Conservation (phyloP, 1,139 yeast species). For the Lodderomyces theae region DNA sequence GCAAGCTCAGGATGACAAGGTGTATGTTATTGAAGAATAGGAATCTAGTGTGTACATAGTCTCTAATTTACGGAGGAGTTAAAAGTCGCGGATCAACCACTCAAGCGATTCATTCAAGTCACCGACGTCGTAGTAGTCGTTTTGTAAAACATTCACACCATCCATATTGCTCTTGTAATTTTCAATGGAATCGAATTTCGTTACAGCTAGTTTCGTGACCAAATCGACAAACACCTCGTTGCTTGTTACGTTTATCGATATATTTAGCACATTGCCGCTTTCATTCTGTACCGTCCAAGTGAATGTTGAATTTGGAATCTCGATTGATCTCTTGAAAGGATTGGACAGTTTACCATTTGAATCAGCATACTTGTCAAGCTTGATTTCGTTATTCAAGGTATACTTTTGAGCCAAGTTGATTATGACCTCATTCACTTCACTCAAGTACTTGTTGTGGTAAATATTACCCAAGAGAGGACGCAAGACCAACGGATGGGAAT, state of each 20-base stretch:
- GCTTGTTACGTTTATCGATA: conserved; percentile 34
- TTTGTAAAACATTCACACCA: conserved; percentile 42
- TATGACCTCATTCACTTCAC: conserved; percentile 41
- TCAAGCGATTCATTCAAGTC: conserved; percentile 66
- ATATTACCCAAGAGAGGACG: conserved; percentile 70
- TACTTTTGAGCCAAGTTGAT: conserved; percentile 25
- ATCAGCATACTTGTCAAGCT: conserved; percentile 23
- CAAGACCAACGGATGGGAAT: conserved; percentile 51
- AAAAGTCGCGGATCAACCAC: conserved; percentile 53
- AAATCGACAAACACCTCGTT: conserved; percentile 43
- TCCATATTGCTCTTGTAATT: conserved; percentile 30
- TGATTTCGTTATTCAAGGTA: conserved; percentile 19
- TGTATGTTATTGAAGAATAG: conserved; percentile 21
- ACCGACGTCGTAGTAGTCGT: conserved; percentile 54
- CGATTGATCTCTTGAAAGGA: conserved; percentile 42
- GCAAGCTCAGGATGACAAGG: conserved; percentile 27
- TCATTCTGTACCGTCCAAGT: conserved; percentile 17
- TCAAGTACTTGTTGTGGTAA: conserved; percentile 55
- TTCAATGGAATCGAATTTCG: conserved; percentile 29
- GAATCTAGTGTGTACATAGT: conserved; percentile 9
- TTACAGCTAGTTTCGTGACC: conserved; percentile 31
- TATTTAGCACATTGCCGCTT: conserved; percentile 21
- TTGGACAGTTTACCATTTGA: conserved; percentile 19
- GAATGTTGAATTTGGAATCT: conserved; percentile 32
- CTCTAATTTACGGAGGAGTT: too few species aligned